Evolutionary conservation across 176 grass and related monocot genomes (phyloP).

Genomic region (Oryza brachyantha): DNA sequence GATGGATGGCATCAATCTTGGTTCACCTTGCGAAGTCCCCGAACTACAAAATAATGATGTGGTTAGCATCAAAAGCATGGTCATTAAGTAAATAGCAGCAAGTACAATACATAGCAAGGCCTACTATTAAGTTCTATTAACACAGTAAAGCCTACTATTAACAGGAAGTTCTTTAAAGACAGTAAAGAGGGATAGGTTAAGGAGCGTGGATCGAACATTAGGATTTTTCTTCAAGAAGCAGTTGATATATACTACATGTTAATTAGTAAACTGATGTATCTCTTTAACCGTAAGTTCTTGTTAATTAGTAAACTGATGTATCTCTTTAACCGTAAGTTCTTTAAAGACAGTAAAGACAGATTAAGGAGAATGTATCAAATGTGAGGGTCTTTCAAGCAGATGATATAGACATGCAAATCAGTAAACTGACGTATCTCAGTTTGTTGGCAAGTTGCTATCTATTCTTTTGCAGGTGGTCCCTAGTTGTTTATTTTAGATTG

Average conservation of each 20-base stretch:
- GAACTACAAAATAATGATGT: slow-evolving; percentile 38
- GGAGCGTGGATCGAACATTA: not conserved
- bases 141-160: not conserved
- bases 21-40: slow-evolving; percentile 65
- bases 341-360: not conserved
- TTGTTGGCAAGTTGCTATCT: not conserved
- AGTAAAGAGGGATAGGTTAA: not conserved
- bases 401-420: not conserved
- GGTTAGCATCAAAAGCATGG: not conserved
- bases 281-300: not conserved
- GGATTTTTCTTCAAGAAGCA: not conserved
- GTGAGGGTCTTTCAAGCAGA: not conserved
- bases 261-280: not conserved
- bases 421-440: not conserved
- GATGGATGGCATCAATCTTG: slow-evolving; percentile 84
- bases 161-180: not conserved
- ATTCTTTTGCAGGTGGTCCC: not conserved
- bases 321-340: not conserved
- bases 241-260: not conserved
- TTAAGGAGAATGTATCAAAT: not conserved
- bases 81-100: not conserved
- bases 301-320: not conserved
- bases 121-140: not conserved
- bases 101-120: not conserved
- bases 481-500: not conserved